Evolutionary conservation across 2,329 filamentous ascomycete species (phyloP).

Genomic region (Coniochaeta pulveracea): DNA sequence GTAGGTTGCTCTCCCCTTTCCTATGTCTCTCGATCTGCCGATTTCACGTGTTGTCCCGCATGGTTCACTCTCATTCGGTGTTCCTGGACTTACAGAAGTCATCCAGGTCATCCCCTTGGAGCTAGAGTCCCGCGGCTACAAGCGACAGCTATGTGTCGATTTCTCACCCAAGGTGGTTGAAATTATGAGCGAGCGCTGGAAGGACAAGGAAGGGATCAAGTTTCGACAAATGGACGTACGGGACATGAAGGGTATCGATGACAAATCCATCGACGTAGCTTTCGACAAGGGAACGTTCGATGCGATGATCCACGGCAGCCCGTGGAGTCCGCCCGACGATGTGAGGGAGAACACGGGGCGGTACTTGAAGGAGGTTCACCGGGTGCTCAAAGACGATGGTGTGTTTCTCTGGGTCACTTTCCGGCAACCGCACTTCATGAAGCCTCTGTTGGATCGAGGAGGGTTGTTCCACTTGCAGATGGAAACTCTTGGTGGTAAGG

Average conservation of each 20-base stretch:
- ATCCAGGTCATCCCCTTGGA: constrained; percentile 38
- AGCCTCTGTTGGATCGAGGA: constrained; percentile 29
- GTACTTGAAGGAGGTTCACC: constrained; percentile 37
- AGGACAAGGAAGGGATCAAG: constrained; percentile 24
- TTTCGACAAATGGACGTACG: constrained; percentile 42
- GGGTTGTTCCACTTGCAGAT: constrained; percentile 31
- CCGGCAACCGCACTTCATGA: constrained; percentile 42
- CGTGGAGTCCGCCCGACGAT: constrained; percentile 38
- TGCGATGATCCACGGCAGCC: constrained; percentile 42
- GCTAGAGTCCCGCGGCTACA: constrained; percentile 33
- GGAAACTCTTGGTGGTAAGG: constrained; percentile 25
- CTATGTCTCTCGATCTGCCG: not conserved
- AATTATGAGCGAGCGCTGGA: constrained; percentile 35
- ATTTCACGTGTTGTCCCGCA: not conserved
- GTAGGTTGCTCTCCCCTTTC: constrained; percentile 21
- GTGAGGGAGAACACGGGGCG: constrained; percentile 32
- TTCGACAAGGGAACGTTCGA: constrained; percentile 47
- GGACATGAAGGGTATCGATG: constrained; percentile 28
- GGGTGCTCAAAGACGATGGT: constrained; percentile 34
- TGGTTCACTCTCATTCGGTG: too few species aligned
- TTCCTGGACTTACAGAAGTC: not conserved
- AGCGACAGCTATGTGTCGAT: constrained; percentile 41
- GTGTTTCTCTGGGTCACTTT: constrained; percentile 41
- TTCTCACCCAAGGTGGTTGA: constrained; percentile 43
- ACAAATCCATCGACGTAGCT: constrained; percentile 36